Evolutionary conservation across 2,329 filamentous ascomycete species (phyloP).

Genomic region (Chrysosporium queenslandicum): DNA sequence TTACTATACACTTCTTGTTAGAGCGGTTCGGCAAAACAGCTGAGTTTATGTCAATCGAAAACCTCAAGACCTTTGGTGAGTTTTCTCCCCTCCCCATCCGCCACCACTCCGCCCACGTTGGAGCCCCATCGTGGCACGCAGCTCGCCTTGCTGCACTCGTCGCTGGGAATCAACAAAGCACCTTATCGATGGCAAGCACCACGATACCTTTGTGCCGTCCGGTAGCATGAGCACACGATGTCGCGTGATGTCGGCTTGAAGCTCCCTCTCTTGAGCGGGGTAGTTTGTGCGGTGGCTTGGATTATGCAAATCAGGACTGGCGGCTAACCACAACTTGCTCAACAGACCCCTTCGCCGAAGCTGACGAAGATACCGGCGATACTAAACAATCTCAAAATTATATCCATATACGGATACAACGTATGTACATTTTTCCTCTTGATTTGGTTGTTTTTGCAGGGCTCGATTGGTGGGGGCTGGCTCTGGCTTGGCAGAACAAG

Average conservation of each 20-base stretch:
- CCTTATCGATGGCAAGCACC: background rate
- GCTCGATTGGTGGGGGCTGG: background rate
- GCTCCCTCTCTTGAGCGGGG: slow-evolving; percentile 26
- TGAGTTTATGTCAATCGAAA: slow-evolving; percentile 98
- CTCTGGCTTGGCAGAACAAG: slow-evolving; percentile 11
- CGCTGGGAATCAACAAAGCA: background rate
- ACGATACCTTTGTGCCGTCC: background rate
- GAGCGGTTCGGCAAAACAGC: slow-evolving; percentile 51
- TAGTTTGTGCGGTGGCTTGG: slow-evolving; percentile 25
- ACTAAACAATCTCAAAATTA: slow-evolving; percentile 93
- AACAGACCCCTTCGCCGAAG: slow-evolving; percentile 99
- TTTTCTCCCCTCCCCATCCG: slow-evolving; percentile 25
- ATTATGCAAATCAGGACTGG: slow-evolving; percentile 22
- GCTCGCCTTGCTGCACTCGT: background rate
- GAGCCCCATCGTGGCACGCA: background rate
- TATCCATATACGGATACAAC: slow-evolving; percentile 99
- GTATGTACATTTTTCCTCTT: slow-evolving; percentile 49
- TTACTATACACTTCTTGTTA: slow-evolving; percentile 32
- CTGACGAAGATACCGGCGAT: slow-evolving; percentile 97
- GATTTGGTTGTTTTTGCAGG: background rate
- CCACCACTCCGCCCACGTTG: background rate
- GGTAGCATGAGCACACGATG: background rate
- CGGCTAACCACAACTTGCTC: slow-evolving; percentile 18
- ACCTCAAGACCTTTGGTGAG: slow-evolving; percentile 91
- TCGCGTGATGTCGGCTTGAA: slow-evolving; percentile 4